Base-by-base conservation (phyloP, 2,329 filamentous ascomycete species). In the Pseudogymnoascus sp. region DNA sequence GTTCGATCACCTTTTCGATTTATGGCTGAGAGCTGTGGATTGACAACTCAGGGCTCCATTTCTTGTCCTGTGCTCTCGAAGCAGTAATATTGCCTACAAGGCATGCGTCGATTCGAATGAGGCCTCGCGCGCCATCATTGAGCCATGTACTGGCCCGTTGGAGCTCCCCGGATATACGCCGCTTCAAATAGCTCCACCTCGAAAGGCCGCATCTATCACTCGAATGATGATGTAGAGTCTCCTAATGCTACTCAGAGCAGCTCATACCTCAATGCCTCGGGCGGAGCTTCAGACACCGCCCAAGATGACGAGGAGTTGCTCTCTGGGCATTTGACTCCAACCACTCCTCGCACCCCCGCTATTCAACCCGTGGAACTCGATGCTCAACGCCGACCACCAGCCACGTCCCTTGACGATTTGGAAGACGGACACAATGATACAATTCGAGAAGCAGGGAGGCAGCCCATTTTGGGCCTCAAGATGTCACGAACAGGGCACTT, bases 141-240 rank as follows among this genome's bases (percentile, higher is more conserved):
- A 71, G 80, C 78, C 81, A 95, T 94, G 91, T 95, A 95, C 82
- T 95, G 91, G 91, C 91, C 91, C 72, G 84, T 92, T 75, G 90
- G 89, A 75, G 90, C 90, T 74, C 90, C 91, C 72, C 86, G 87
- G 74, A 86, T 92, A 74, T 93, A 91, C 79, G 87, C 90, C 72
- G 89, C 89, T 69, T 89, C 82, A 78, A 90, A 85, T 77, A 84
- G 82, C 71, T 81, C 81, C 73, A 75, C 80, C 68, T 75, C 79
- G 62, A 74, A 77, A 62, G 74, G 80, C 67, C 80, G 78, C 65
- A 73, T 80, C 63, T 77, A 81, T 65, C 75, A 84, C 65, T 83
- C 81, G 61, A 81, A 87, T 67, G 83, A 90, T 78, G 86, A 87
- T 73, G 77, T 84, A 69, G 67, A 77, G 66, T 65, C 72, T 64